Evolutionary conservation across 2,329 filamentous ascomycete genomes (phyloP).

Genomic region (Dryadomyces quercivorus): DNA sequence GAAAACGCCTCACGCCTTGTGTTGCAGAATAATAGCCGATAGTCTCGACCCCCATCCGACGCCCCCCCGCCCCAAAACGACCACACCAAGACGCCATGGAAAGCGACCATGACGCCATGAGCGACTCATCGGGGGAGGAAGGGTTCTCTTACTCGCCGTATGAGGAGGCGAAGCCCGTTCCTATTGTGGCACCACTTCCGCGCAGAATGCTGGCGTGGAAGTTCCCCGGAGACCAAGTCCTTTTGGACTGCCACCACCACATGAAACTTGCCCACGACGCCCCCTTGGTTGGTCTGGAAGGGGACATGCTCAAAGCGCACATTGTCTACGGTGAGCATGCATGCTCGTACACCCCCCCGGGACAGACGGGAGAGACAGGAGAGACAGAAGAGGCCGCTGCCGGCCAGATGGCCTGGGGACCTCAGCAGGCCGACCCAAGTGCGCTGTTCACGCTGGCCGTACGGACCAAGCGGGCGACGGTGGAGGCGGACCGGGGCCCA

Average conservation of each 20-base stretch:
- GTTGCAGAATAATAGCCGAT: no score
- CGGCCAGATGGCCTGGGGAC: no score
- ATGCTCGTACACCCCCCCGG: no score
- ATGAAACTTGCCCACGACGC: not conserved
- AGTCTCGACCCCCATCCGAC: no score
- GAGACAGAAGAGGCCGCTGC: no score
- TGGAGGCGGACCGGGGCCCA: not conserved
- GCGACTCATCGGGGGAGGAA: not conserved
- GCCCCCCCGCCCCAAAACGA: no score
- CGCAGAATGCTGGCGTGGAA: not conserved
- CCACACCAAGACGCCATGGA: not conserved
- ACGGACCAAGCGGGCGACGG: not conserved
- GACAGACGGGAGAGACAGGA: no score
- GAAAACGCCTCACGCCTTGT: no score
- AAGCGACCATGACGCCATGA: not conserved
- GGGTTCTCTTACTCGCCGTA: not conserved
- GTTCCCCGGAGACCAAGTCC: not conserved
- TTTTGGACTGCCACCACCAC: not conserved
- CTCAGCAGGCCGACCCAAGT: not conserved
- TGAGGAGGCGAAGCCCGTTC: not conserved
- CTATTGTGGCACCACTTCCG: not conserved
- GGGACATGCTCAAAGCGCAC: not conserved
- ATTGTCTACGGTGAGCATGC: not conserved
- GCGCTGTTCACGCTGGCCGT: not conserved
- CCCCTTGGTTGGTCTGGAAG: not conserved